Conservation (phyloP, 2,329 filamentous ascomycete genomes). For the Beauveria pseudobassiana region DNA sequence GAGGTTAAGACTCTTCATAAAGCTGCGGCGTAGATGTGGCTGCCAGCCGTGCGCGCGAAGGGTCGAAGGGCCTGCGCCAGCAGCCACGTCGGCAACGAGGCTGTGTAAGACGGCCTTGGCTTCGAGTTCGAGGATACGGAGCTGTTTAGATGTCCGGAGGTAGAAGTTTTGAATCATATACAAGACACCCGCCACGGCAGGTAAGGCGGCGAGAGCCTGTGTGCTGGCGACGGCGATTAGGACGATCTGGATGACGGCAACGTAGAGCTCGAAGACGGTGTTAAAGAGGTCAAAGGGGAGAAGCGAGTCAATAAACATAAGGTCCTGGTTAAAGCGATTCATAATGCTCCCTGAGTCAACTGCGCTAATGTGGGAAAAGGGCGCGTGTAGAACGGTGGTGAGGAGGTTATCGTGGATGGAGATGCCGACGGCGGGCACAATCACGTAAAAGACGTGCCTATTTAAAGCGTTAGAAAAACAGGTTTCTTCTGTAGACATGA, state of each 20-base stretch:
- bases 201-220: not conserved
- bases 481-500: not conserved
- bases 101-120: not conserved
- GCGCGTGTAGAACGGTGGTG: not conserved
- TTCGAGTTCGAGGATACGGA: not conserved
- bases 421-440: not conserved
- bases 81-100: not conserved
- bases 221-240: not conserved
- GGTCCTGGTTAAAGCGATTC: conserved; percentile 5
- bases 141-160: not conserved
- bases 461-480: not conserved
- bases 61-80: not conserved
- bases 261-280: not conserved
- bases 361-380: conserved; percentile 1
- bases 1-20: not conserved
- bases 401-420: not conserved
- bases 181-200: not conserved
- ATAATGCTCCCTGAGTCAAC: not conserved
- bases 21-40: not conserved
- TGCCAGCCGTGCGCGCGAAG: not conserved
- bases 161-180: not conserved
- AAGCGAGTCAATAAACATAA: not conserved
- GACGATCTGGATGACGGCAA: not conserved
- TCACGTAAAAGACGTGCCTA: not conserved
- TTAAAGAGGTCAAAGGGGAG: not conserved